Evolutionary conservation across 1,284 basidiomycete genomes (phyloP).

Genomic region (Takashimella koratensis): DNA sequence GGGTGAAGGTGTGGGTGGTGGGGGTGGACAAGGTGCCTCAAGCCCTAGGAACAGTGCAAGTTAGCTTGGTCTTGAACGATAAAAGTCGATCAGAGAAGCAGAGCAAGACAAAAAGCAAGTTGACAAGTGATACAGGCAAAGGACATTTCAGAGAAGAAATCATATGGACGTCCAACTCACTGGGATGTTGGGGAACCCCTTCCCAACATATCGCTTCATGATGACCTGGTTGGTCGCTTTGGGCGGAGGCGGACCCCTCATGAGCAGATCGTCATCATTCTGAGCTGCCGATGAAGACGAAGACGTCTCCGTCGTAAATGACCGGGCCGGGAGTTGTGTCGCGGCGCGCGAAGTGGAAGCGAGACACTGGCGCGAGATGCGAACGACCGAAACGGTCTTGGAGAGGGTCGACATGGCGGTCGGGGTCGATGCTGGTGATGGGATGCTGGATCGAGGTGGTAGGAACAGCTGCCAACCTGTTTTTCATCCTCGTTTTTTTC

Average conservation of each 20-base stretch:
- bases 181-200: slow-evolving; percentile 44
- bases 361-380: slow-evolving; percentile 10
- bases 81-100: not conserved
- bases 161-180: slow-evolving; percentile 20
- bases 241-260: slow-evolving; percentile 11
- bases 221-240: slow-evolving; percentile 20
- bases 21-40: slow-evolving; percentile 81
- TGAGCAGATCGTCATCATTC: not conserved
- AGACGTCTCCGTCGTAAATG: slow-evolving; percentile 22
- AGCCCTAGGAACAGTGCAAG: slow-evolving; percentile 54
- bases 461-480: too few relatives aligned
- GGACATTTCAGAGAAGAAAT: not conserved
- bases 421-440: too few relatives aligned
- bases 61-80: not conserved
- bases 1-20: slow-evolving; percentile 76
- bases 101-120: not conserved
- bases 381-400: not conserved
- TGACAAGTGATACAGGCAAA: not conserved
- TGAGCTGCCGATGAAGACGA: slow-evolving; percentile 1
- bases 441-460: too few relatives aligned
- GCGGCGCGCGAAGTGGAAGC: slow-evolving; percentile 23
- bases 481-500: not conserved
- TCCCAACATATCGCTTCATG: slow-evolving; percentile 42
- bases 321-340: slow-evolving; percentile 1
- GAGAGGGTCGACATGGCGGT: slow-evolving; percentile 21